Base-by-base conservation (phyloP, 176 grass and related monocot species). In the Eragrostis curvula region DNA sequence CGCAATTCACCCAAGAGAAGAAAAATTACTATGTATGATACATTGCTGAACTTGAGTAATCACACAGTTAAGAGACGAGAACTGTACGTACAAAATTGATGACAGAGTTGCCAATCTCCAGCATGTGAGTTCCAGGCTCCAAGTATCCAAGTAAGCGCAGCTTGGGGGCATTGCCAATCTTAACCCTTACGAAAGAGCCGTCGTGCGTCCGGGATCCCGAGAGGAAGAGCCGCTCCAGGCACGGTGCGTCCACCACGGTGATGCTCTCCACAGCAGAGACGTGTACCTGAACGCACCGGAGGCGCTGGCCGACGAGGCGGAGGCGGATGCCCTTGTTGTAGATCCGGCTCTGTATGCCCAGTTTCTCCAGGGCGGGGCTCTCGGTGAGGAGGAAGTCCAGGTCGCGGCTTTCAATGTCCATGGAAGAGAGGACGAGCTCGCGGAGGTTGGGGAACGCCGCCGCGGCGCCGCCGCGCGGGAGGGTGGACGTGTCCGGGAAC, bases 351-450 rank as follows among this genome's bases (percentile, higher is more conserved):
- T 71, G 43, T 28, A 78, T 29, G 83, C 30, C 50, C 14, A 85
- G 74, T 14, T 6, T 85, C n/a, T 78, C 74, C 52, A 85, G 74
- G 20, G 6, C 74, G 12, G 73, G 82, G 63, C 62, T 77, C 82
- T 63, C 70, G 43, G 52, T 52, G 65, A 85, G 65, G 74, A 85
- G 4, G 43, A 85, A 71, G 9, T 71, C 43, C 51, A 75, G 71
- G n/a, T 65, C 66, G 13, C 7, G 2, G 28, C 16, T 9, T 4
- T 50, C 6, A 16, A 85, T 78, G 43, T 4, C 14, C 5, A 78
- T 23, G 51, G 20, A 16, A n/a, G 40, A 82, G 63, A 75, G 71
- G n/a, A 65, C 71, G 61, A 87, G 85, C 71, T 82, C 79, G 25
- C 16, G 16, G 71, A 87, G 79, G 70, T 51, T 8, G 1, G 85